Evolutionary conservation across 345 rosid species (phyloP).

Genomic region (Eucalyptus sp.): DNA sequence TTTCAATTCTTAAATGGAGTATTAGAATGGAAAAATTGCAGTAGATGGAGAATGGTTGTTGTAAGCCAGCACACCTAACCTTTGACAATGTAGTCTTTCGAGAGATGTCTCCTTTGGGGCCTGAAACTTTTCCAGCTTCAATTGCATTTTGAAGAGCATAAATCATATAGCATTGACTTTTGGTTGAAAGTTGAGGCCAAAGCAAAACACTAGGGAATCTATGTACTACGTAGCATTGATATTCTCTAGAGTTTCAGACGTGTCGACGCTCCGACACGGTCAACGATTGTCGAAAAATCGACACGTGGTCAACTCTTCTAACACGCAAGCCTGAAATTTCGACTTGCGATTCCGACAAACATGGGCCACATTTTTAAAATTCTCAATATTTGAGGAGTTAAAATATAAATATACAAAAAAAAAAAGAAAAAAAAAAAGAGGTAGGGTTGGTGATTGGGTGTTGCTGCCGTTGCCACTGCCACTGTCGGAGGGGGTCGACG

Average conservation of each 20-base stretch:
- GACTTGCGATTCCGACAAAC: accelerated
- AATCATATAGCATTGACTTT: not conserved
- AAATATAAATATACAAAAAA: too few species aligned
- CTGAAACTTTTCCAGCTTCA: not conserved
- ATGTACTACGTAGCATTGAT: not conserved
- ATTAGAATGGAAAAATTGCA: not conserved
- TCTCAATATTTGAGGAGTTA: accelerated
- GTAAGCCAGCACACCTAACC: not conserved
- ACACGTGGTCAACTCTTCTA: accelerated
- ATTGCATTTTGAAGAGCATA: not conserved
- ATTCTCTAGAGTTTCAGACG: accelerated
- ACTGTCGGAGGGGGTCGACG: accelerated
- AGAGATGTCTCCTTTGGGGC: not conserved
- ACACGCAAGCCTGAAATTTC: accelerated
- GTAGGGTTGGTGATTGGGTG: accelerated
- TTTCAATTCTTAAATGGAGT: not conserved
- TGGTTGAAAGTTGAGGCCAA: not conserved
- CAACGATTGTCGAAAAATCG: accelerated
- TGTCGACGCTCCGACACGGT: accelerated
- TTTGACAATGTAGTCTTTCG: not conserved
- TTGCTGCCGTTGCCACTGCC: accelerated
- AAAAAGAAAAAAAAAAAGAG: too few species aligned
- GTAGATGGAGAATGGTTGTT: not conserved
- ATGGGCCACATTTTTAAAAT: too few species aligned
- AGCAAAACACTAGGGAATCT: not conserved